Base-by-base conservation (phyloP, 768 basidiomycete genomes). In the Trametes cinnabarina region DNA sequence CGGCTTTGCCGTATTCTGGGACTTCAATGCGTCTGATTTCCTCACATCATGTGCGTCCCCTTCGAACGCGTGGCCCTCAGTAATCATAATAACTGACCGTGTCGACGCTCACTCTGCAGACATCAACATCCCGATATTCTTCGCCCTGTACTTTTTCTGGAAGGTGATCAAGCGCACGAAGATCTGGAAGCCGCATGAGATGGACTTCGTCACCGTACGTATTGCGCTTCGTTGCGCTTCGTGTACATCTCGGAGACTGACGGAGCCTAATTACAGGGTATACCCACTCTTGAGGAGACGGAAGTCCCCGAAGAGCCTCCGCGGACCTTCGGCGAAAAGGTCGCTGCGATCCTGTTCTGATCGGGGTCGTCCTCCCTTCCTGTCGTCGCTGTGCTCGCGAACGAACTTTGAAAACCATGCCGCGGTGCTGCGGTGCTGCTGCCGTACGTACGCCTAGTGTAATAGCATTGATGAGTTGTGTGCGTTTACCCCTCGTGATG, bases 211-310 rank as follows among this genome's bases (percentile, higher is more conserved):
- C 57, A 86, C 87, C 34, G 41, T 46, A 41, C 32, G 56, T 55
- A 11, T 11, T 35, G 8, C 14, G 15, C 10, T 30, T 25, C 28
- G 17, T 23, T 17, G 4, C 42, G 15, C 15, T 4, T 51, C 66
- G 10, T 58, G 10, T 52, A 41, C 22, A 28, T 35, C 50, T 32
- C 6, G n/a, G n/a, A n/a, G 41, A 7, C 20, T 23, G 10, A 4
- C 32, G 52, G 28, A 4, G n/a, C 10, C 22, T 9, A 26, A 11
- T 49, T 23, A 12, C 30, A 55, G 54, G 82, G 86, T 52, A 85
- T 90, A 55, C 88, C 88, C 2, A 79, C 81, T 0, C 47, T 83
- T 28, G 86, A 87, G 70, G 86, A 90, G 71, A 90, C 88, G 0
- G 88, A 87, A 62, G 47, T 66, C 4, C 82, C 81, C 0, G 76